phyloP scores from a whole-genome alignment of 441 rosid genomes.

The Biscutella laevigata region DNA sequence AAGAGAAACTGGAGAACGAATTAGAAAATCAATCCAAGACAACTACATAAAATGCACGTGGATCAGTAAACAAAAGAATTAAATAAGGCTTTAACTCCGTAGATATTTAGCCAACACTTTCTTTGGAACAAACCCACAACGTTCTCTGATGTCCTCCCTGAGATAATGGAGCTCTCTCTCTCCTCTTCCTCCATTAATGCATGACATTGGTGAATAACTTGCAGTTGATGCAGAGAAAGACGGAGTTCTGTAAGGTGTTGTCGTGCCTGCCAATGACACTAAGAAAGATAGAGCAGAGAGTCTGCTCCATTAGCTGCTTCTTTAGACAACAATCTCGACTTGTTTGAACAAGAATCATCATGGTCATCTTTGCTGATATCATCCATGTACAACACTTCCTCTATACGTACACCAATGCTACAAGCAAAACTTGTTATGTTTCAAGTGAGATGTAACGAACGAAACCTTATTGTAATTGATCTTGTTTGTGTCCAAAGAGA shows the following conservation, averaged over 20 bases:
- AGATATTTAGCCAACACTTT: slow-evolving; percentile 65
- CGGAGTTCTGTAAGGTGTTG: slow-evolving; percentile 38
- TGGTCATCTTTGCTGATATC: slow-evolving; percentile 40
- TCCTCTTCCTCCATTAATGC: slow-evolving; percentile 27
- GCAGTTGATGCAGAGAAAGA: slow-evolving; percentile 36
- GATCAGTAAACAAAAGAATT: not conserved
- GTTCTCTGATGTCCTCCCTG: slow-evolving; percentile 30
- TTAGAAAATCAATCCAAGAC: too few species aligned
- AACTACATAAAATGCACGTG: too few species aligned
- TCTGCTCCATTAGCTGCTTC: slow-evolving; percentile 17
- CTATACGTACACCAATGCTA: slow-evolving; percentile 59
- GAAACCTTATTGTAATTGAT: too few species aligned
- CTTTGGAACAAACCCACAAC: slow-evolving; percentile 74
- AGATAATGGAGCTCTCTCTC: slow-evolving; percentile 51
- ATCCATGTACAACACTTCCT: slow-evolving; percentile 56
- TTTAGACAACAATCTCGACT: slow-evolving; percentile 24
- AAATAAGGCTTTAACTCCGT: slow-evolving; percentile 19
- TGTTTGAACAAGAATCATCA: slow-evolving; percentile 25
- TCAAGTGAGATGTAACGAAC: too few species aligned
- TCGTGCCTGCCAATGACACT: slow-evolving; percentile 37
- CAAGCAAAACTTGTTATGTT: slow-evolving; percentile 59
- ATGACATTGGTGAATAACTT: slow-evolving; percentile 40
- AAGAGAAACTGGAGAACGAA: too few species aligned
- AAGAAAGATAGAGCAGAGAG: slow-evolving; percentile 32
- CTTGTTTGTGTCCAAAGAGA: too few species aligned